Conservation (phyloP, 805 yeast genomes). For the Soucietia sequanensis region DNA sequence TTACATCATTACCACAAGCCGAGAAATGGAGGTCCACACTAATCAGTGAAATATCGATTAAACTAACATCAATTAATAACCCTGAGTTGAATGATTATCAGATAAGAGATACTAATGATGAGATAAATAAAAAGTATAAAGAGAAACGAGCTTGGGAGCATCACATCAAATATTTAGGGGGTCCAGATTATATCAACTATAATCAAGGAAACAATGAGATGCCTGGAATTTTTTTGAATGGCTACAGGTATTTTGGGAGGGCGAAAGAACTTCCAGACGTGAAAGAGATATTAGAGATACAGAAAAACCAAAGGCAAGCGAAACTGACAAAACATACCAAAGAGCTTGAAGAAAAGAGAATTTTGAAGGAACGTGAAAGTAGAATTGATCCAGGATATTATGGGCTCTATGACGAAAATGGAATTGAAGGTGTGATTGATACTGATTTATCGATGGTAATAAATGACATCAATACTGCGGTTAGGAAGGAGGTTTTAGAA, state of each 20-base stretch:
- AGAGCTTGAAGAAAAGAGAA: conserved; percentile 15
- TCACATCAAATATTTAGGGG: conserved; percentile 68
- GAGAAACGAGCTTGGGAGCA: conserved; percentile 81
- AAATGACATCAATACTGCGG: conserved; percentile 11
- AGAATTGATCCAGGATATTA: conserved; percentile 38
- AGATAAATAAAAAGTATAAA: conserved; percentile 59
- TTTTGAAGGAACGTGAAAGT: conserved; percentile 18
- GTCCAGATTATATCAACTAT: conserved; percentile 56
- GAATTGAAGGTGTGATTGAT: background rate
- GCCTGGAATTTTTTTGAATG: conserved; percentile 36
- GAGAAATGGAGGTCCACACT: conserved; percentile 68
- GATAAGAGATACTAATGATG: conserved; percentile 72
- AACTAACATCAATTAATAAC: conserved; percentile 65
- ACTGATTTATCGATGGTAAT: conserved; percentile 4
- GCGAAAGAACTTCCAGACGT: conserved; percentile 82
- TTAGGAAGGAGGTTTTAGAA: conserved; percentile 7
- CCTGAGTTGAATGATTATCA: conserved; percentile 52
- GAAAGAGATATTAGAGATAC: conserved; percentile 19
- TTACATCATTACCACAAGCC: conserved; percentile 58
- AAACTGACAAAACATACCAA: conserved; percentile 20
- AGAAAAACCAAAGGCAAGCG: conserved; percentile 10
- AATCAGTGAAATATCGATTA: conserved; percentile 59
- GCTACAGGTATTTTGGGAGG: conserved; percentile 77
- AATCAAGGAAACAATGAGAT: conserved; percentile 12
- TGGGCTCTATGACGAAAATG: conserved; percentile 37